Conservation (phyloP, 2,329 filamentous ascomycete species). For the Phoma herbarum region DNA sequence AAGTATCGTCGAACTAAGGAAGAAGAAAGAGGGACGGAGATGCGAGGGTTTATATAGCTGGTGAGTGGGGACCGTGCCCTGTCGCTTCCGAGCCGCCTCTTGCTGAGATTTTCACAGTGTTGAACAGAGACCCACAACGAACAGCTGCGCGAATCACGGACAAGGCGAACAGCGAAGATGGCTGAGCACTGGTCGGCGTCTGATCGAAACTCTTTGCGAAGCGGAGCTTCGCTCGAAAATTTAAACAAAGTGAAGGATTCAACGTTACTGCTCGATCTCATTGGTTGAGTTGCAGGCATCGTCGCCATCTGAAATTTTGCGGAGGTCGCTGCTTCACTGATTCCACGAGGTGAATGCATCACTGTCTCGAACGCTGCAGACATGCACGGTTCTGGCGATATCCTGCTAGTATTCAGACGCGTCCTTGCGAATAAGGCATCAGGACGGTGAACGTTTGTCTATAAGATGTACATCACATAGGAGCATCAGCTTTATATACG, state of each 20-base stretch:
- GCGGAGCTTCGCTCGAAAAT: not conserved
- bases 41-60: conserved; percentile 4
- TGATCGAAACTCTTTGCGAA: not conserved
- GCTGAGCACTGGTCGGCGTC: conserved; percentile 3
- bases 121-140: conserved; percentile 5
- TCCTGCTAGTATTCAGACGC: not conserved
- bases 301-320: not conserved
- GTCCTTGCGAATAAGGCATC: not conserved
- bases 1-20: conserved; percentile 30
- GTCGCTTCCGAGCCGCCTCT: not conserved
- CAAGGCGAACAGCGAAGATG: conserved; percentile 2
- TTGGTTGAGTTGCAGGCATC: not conserved
- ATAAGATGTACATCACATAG: too few species aligned
- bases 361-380: not conserved
- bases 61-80: not conserved
- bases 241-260: not conserved
- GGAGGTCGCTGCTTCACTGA: not conserved
- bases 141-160: conserved; percentile 4
- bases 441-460: not conserved
- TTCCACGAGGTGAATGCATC: not conserved
- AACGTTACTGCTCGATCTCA: not conserved
- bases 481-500: too few species aligned
- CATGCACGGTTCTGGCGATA: too few species aligned
- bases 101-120: conserved; percentile 12
- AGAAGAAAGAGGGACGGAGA: conserved; percentile 17